These are phyloP conservation scores for Pyrenophora seminiperda DNA, from an alignment of 2,329 filamentous ascomycete species.

Conservation along the genomic window DNA sequence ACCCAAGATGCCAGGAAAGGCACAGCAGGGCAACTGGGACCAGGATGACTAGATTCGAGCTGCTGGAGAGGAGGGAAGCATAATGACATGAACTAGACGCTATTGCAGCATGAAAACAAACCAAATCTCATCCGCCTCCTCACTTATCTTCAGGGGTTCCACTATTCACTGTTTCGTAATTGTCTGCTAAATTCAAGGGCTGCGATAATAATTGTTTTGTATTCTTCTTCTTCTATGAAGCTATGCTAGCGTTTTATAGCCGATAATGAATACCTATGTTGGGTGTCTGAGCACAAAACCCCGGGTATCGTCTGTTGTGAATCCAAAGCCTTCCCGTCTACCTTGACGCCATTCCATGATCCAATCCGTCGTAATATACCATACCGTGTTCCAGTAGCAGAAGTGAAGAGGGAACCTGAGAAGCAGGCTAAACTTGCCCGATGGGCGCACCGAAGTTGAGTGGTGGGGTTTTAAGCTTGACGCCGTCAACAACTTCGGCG, in stretches of 20 bases:
- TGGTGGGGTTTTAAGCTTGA: conserved; percentile 42
- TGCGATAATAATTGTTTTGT: background rate
- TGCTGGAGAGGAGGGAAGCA: conserved; percentile 5
- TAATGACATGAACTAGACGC: conserved; percentile 20
- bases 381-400: background rate
- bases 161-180: no score
- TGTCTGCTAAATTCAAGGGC: no score
- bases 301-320: conserved; percentile 15
- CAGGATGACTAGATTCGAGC: conserved; percentile 56
- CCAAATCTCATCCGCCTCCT: no score
- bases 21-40: conserved; percentile 71
- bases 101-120: conserved; percentile 10
- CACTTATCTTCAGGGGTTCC: no score
- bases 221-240: conserved; percentile 3
- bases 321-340: background rate
- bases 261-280: conserved; percentile 15
- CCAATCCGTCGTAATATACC: background rate
- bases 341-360: conserved; percentile 1
- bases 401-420: background rate
- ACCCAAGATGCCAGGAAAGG: conserved; percentile 93
- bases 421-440: conserved; percentile 28
- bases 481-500: conserved; percentile 38
- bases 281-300: conserved; percentile 3
- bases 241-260: conserved; percentile 29
- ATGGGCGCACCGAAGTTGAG: conserved; percentile 46